These are phyloP conservation scores for Microglena sp. DNA, from an alignment of 139 green algal genomes.

Conservation along the genomic window DNA sequence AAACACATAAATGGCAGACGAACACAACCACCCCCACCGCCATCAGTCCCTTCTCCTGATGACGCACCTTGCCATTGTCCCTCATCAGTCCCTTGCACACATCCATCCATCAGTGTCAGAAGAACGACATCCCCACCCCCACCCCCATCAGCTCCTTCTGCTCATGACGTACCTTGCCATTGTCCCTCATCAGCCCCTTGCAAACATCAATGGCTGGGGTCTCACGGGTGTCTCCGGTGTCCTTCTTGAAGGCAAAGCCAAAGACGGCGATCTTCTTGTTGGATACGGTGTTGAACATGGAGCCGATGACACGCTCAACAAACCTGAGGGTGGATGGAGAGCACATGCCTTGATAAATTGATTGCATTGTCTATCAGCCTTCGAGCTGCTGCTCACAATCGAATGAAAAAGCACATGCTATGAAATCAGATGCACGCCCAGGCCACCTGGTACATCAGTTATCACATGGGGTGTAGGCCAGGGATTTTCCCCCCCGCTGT, in stretches of 20 bases:
- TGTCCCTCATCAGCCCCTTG: conserved; percentile 38
- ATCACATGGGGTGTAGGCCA: no score
- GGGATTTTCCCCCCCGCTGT: no score
- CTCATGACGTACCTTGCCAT: no score
- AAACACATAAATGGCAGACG: no score
- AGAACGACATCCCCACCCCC: not conserved
- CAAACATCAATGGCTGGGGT: conserved; percentile 98
- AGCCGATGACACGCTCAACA: conserved; percentile 85
- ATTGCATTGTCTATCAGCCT: not conserved
- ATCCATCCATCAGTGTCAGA: no score
- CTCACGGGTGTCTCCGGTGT: conserved; percentile 92
- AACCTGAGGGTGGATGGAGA: conserved; percentile 43
- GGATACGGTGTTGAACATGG: conserved; percentile 99
- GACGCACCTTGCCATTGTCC: no score
- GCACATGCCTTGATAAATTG: not conserved
- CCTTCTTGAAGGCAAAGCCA: conserved; percentile 99
- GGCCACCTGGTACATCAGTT: no score
- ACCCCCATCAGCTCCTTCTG: no score
- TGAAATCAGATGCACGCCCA: no score
- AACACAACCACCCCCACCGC: no score
- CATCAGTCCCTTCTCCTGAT: no score
- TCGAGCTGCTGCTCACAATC: not conserved
- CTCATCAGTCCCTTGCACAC: no score
- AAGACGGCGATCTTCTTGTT: conserved; percentile 92
- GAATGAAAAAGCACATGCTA: not conserved